Percentiles rank a stretch among this genome's conserved stretches.
phyloP scores from a whole-genome alignment of 1,284 basidiomycete genomes.

The Caloboletus firmus region DNA sequence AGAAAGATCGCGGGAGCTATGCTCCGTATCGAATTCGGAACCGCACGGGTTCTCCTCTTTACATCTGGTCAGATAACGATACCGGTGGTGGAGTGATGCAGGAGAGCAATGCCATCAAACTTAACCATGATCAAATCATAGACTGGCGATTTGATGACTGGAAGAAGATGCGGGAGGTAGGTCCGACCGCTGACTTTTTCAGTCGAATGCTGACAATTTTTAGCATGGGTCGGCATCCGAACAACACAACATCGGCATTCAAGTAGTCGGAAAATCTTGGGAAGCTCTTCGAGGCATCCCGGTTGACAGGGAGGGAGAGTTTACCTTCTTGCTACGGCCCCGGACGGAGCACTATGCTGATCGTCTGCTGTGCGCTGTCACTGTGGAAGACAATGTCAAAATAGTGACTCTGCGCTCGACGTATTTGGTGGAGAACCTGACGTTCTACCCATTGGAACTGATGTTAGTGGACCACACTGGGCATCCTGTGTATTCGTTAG shows the following conservation, averaged over 20 bases:
- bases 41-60: conserved; percentile 81
- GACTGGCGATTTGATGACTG: conserved; percentile 99
- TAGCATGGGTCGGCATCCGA: conserved; percentile 80
- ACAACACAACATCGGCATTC: conserved; percentile 82
- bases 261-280: conserved; percentile 88
- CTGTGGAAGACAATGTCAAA: conserved; percentile 92
- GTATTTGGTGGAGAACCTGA: conserved; percentile 90
- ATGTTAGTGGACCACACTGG: conserved; percentile 87
- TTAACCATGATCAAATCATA: conserved; percentile 73
- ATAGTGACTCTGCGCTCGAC: conserved; percentile 93
- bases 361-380: conserved; percentile 89
- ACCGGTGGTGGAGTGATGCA: conserved; percentile 46
- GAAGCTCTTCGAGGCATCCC: conserved; percentile 87
- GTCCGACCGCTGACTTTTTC: conserved; percentile 13
- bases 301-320: conserved; percentile 95
- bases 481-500: conserved; percentile 76
- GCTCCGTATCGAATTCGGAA: conserved; percentile 95
- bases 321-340: conserved; percentile 84
- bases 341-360: conserved; percentile 74
- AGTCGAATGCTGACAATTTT: conserved; percentile 8
- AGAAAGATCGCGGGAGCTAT: conserved; percentile 79
- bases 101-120: conserved; percentile 51
- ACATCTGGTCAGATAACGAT: conserved; percentile 80
- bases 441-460: conserved; percentile 91
- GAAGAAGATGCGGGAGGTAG: conserved; percentile 90